Base-by-base conservation (phyloP, 345 rosid genomes). In the Syzygium aqueum region DNA sequence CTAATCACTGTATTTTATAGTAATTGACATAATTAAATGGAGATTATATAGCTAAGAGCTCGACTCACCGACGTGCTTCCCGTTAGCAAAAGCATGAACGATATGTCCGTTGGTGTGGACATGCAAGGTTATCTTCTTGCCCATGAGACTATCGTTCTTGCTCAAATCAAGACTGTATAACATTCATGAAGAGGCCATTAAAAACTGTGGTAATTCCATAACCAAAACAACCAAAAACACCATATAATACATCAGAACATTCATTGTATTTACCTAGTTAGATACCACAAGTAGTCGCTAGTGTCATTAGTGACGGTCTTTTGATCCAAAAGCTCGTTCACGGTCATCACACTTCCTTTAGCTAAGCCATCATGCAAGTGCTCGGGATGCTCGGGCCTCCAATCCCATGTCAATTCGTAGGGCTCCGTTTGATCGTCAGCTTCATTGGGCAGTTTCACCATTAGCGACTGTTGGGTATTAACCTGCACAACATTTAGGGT, bases 31-130 rank as follows among this genome's bases (percentile, higher is more conserved):
- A 84, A 82, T 28, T 11, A 28, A 22, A 61, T 19, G 11, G 7
- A 51, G 49, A 30, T 50, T 4, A 51, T 8, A 21, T 56, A 25
- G 82, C 17, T 17, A 37, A 13, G 23, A 51, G 46, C 84, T 19
- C 5, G 40, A 65, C 84, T 85, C 86, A 93, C 92, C 95, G 11
- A 89, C 33, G 37, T 86, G 88, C 33, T 84, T 57, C 16, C 91
- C 90, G 43, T 94, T 93, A 8, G 93, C 85, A 84, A 89, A 94
- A 17, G 90, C 93, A 90, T 93, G 94, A 46, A 93, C 49, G 10
- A 91, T 37, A 50, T 89, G 90, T 1, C 95, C 94, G 2, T 73
- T 53, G 19, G 93, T 89, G 23, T 88, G 84, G 14, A 93, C 90
- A 6, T 89, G 90, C 3, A 94, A 90, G n/a, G 88, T 90, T 3